Base-by-base conservation (phyloP, 768 basidiomycete species). In the Suillus fuscotomentosus region DNA sequence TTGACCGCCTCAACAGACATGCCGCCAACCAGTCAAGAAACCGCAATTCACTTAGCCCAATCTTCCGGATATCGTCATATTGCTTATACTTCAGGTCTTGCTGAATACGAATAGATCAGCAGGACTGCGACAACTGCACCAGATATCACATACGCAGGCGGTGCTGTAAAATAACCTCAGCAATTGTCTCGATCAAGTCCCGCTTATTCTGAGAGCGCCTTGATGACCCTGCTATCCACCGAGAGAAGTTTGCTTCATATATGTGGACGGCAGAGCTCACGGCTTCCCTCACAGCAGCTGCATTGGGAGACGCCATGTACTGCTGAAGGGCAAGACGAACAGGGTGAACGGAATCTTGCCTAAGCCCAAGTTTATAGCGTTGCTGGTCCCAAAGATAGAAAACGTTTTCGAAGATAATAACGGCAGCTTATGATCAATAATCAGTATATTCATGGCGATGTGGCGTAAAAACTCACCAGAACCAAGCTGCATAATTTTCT, bases 341-440 rank as follows among this genome's bases (percentile, higher is more conserved):
- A n/a, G 20, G 20, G 1, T 8, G 3, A n/a, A 45, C 20, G 3
- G 43, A 45, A 9, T 20, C 43, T 20, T 10, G 43, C 20, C 3
- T 4, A 20, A n/a, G 3, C 10, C 10, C 3, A n/a, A 0, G 3
- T n/a, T n/a, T n/a, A n/a, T n/a, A n/a, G 3, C 3, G 20, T 45
- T n/a, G 43, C 43, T 45, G 20, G 20, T 10, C 10, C 20, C 0
- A 11, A n/a, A 45, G 20, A 45, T 38, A 10, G 10, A 38, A 38
- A 2, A 10, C 2, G 9, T 38, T 38, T 38, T 38, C 36, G 36
- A 38, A 38, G 3, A 38, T 10, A 10, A 45, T 45, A 5, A 45
- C 43, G 11, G 43, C 43, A 45, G 43, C 43, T 45, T 36, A 45
- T 20, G 43, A n/a, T 45, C 20, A n/a, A n/a, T 10, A 20, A 45